These are phyloP conservation scores for Calonectria pseudoturangicola DNA, from an alignment of 2,329 filamentous ascomycete genomes.

Conservation along the genomic window DNA sequence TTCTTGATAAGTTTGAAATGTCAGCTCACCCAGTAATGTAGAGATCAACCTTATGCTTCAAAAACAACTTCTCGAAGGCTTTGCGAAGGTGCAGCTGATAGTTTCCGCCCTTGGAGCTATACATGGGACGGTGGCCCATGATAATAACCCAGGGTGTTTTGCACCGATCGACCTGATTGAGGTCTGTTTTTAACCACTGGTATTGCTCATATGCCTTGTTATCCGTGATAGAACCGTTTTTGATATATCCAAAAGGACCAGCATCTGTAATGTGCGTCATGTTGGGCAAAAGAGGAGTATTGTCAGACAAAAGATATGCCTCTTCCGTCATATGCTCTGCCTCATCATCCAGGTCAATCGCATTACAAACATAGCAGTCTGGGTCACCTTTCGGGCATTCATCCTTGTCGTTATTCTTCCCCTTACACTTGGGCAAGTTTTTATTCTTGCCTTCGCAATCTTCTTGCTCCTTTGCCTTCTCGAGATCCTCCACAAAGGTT, in stretches of 20 bases:
- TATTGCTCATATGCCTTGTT: slow-evolving; percentile 67
- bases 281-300: too few species aligned
- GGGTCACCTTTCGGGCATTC: too few species aligned
- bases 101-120: slow-evolving; percentile 63
- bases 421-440: too few species aligned
- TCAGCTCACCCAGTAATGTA: slow-evolving; percentile 58
- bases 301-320: too few species aligned
- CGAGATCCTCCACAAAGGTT: slow-evolving; percentile 59
- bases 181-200: slow-evolving; percentile 66
- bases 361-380: too few species aligned
- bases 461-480: too few species aligned
- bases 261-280: slow-evolving; percentile 60
- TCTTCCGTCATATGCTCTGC: too few species aligned
- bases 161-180: slow-evolving; percentile 64
- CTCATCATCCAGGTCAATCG: too few species aligned
- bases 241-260: slow-evolving; percentile 66
- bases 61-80: slow-evolving; percentile 66
- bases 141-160: slow-evolving; percentile 70
- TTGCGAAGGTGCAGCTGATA: slow-evolving; percentile 66
- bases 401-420: too few species aligned
- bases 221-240: slow-evolving; percentile 60
- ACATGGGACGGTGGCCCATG: slow-evolving; percentile 70
- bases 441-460: too few species aligned
- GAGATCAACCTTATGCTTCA: slow-evolving; percentile 66
- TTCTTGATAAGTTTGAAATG: background rate